Conservation (phyloP, 2,329 filamentous ascomycete genomes). For the Fusarium sp. region DNA sequence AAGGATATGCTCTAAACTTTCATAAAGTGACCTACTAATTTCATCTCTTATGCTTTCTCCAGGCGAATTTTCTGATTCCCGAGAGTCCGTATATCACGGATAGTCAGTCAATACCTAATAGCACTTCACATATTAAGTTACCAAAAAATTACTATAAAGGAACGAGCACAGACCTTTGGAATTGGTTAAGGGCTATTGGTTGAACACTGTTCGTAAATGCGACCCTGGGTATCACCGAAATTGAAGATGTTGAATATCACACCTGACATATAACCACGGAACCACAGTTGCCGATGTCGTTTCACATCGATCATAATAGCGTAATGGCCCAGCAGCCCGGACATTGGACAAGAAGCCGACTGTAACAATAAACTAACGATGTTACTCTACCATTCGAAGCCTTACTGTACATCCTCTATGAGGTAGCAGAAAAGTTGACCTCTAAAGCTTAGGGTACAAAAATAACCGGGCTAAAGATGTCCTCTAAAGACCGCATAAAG, state of each 20-base stretch:
- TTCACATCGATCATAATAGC: conserved; percentile 6
- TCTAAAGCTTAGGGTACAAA: too few relatives aligned
- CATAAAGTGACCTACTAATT: too few relatives aligned
- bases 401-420: not conserved
- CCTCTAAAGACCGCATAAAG: too few relatives aligned
- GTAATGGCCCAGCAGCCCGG: conserved; percentile 18
- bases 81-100: not conserved
- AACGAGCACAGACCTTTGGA: not conserved
- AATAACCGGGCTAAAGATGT: too few relatives aligned
- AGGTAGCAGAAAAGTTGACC: too few relatives aligned
- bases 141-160: not conserved
- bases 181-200: not conserved
- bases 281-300: conserved; percentile 12
- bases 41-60: too few relatives aligned
- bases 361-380: conserved; percentile 23
- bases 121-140: not conserved
- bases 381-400: conserved; percentile 14
- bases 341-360: conserved; percentile 15
- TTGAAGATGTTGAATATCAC: conserved; percentile 1
- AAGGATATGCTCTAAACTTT: too few relatives aligned
- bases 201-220: not conserved
- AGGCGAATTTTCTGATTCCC: not conserved
- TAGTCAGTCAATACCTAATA: conserved; percentile 1
- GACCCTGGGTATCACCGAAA: conserved; percentile 2
- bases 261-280: not conserved